These are phyloP conservation scores for Alternaria tenuissima DNA, from an alignment of 2,329 filamentous ascomycete genomes.

Conservation along the genomic window DNA sequence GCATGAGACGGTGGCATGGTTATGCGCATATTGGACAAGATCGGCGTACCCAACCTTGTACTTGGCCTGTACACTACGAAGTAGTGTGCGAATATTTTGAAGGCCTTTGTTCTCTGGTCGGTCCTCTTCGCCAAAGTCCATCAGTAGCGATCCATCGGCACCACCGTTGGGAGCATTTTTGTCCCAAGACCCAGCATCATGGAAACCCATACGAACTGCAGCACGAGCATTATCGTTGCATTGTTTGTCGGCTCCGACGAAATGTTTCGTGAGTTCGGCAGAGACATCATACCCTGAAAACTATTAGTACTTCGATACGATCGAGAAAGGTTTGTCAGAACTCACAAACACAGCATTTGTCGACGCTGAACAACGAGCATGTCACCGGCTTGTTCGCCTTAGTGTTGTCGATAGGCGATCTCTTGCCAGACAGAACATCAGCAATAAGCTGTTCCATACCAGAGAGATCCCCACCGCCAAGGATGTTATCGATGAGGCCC, in stretches of 20 bases:
- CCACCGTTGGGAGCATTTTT: slow-evolving; percentile 49
- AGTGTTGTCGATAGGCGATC: slow-evolving; percentile 36
- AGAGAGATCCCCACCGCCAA: slow-evolving; percentile 27
- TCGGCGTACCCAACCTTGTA: slow-evolving; percentile 62
- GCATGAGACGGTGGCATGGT: slow-evolving; percentile 59
- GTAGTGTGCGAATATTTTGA: slow-evolving; percentile 50
- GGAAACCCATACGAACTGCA: slow-evolving; percentile 47
- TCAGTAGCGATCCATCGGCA: slow-evolving; percentile 54
- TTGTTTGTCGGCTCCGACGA: slow-evolving; percentile 33
- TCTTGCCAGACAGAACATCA: slow-evolving; percentile 37
- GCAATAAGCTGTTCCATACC: slow-evolving; percentile 34
- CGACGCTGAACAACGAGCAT: slow-evolving; percentile 25
- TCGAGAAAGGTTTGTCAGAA: slow-evolving; percentile 1
- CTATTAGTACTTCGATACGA: slow-evolving; percentile 14
- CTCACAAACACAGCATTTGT: slow-evolving; percentile 45
- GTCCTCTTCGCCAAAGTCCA: slow-evolving; percentile 48
- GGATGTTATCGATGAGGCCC: slow-evolving; percentile 35
- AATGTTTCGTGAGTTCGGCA: slow-evolving; percentile 37
- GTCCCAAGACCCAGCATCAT: slow-evolving; percentile 48
- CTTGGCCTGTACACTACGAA: slow-evolving; percentile 51
- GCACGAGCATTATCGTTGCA: slow-evolving; percentile 49
- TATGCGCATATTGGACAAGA: slow-evolving; percentile 61
- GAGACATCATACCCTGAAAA: slow-evolving; percentile 42
- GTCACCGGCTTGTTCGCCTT: slow-evolving; percentile 32
- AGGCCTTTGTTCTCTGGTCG: slow-evolving; percentile 58